These are phyloP conservation scores for Aspergillus candidus DNA, from an alignment of 2,329 filamentous ascomycete species.

Conservation along the genomic window DNA sequence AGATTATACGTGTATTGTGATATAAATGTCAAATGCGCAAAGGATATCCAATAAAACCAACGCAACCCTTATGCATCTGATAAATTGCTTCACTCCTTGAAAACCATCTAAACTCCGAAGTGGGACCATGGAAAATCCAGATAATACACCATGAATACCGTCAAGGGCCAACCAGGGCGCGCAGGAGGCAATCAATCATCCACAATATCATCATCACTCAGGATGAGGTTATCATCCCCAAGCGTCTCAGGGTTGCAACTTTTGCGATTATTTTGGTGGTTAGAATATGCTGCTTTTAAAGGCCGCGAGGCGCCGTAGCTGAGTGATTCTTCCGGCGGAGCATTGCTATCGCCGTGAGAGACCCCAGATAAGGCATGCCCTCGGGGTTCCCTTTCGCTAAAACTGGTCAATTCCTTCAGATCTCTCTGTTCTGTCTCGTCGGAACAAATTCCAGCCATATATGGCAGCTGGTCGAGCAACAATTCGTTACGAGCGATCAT, in stretches of 20 bases:
- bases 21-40: not conserved
- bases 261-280: slow-evolving; percentile 17
- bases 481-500: slow-evolving; percentile 34
- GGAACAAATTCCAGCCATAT: slow-evolving; percentile 62
- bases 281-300: not conserved
- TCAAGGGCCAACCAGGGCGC: no score
- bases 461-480: slow-evolving; percentile 78
- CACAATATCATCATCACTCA: slow-evolving; percentile 82
- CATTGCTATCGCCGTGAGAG: no score
- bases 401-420: slow-evolving; percentile 61
- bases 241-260: not conserved
- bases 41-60: not conserved
- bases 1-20: no score
- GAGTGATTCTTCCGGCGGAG: no score
- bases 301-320: no score
- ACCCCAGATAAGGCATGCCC: no score
- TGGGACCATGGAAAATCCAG: no score
- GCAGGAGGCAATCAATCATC: slow-evolving; percentile 45
- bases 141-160: no score
- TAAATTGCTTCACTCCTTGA: no score
- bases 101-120: no score
- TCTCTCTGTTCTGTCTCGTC: slow-evolving; percentile 43
- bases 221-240: slow-evolving; percentile 57
- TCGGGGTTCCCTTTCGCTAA: slow-evolving; percentile 5
- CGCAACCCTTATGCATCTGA: no score